Evolutionary conservation across 805 yeast species (phyloP), one percentile per base, ranked within the genome.

Genomic region (Grigorovia transvaalensis): DNA sequence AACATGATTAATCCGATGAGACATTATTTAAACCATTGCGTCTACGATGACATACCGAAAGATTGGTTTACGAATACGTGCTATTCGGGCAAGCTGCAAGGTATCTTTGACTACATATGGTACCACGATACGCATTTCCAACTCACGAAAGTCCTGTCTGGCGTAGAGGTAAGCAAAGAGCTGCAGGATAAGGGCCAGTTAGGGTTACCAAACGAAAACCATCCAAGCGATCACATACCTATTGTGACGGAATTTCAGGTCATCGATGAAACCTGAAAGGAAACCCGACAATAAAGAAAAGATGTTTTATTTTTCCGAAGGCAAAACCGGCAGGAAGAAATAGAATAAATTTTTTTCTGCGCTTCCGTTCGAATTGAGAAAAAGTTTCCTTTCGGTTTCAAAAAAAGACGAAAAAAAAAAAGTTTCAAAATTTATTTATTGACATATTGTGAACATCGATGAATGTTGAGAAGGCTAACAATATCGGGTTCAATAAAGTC

Each of bases 91-190:
- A 72, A 76, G 51, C 66, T 77, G 51, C 74, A 74, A 46, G 78
- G 77, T 9, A 73, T 79, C 1, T 78, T 80, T 46, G 85, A 81
- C 59, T 81, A 80, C 57, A 75, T 80, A 6, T 80, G 82, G 81
- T 77, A 68, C 57, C 74, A 75, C 51, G 63, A 66, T 15, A 56
- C 64, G 11, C 73, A 71, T 46, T 61, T 80, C 23, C 59, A 65
- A 46, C 64, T 76, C 19, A 59, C 71, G 1, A 71, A 72, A 50
- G 73, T 77, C n/a, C 63, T 81, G n/a, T 76, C 81, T n/a, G 81
- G 79, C 17, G 53, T 54, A 27, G 70, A 63, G 48, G 64, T 66
- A 1, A 57, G 67, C 1, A 48, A 57, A 48, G 70, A 66, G 49
- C 51, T 66, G 30, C 45, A 49, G 8, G 29, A 29, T 1, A 42